Evolutionary conservation across 164 flowering plant genomes (phyloP).

Genomic region (Brasenia schreberi): DNA sequence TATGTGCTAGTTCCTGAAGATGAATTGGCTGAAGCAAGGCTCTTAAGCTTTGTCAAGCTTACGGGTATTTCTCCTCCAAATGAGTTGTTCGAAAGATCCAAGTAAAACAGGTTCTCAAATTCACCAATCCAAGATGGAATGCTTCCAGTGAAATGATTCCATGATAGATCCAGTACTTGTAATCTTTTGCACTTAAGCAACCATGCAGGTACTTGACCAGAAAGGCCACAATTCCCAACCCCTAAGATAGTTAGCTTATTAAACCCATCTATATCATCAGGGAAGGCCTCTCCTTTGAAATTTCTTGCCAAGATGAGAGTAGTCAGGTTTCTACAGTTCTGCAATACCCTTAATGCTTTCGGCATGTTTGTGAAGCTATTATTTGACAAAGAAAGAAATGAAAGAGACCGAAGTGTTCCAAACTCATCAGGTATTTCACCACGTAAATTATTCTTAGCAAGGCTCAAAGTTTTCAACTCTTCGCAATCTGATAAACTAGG

Average conservation of each 20-base stretch:
- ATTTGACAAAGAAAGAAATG: constrained; percentile 15
- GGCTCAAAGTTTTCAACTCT: constrained; percentile 11
- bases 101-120: constrained; percentile 14
- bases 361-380: constrained; percentile 12
- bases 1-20: not conserved
- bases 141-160: constrained; percentile 7
- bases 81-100: constrained; percentile 19
- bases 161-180: constrained; percentile 6
- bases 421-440: constrained; percentile 15
- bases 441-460: constrained; percentile 11
- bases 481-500: constrained; percentile 9
- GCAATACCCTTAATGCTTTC: constrained; percentile 12
- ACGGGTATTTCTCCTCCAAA: constrained; percentile 13
- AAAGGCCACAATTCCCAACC: constrained; percentile 4
- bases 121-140: constrained; percentile 15
- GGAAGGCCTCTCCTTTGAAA: constrained; percentile 7
- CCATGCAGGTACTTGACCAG: constrained; percentile 8
- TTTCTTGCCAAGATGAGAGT: constrained; percentile 12
- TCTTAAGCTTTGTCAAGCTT: constrained; percentile 11
- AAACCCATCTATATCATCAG: constrained; percentile 6
- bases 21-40: constrained; percentile 7
- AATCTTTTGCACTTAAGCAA: constrained; percentile 4
- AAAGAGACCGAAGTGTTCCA: constrained; percentile 8
- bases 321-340: constrained; percentile 16
- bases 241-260: constrained; percentile 5